Evolutionary conservation across 305 asterid genomes (phyloP).

Genomic region (Rubia balearica): DNA sequence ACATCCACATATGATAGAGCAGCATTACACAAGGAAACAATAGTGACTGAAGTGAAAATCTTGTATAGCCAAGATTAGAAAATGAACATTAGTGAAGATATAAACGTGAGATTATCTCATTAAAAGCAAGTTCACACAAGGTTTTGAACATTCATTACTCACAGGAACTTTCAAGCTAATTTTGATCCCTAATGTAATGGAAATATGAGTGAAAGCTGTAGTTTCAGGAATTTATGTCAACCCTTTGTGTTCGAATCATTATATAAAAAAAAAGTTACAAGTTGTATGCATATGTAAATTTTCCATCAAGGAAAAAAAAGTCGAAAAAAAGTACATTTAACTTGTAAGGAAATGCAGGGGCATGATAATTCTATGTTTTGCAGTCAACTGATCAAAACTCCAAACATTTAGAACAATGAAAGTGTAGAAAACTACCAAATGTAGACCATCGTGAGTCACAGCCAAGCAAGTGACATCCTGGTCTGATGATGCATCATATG

Average conservation of each 20-base stretch:
- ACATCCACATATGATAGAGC: background rate
- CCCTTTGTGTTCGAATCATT: background rate
- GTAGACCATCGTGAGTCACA: conserved; percentile 13
- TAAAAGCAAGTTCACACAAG: background rate
- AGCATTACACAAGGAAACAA: background rate
- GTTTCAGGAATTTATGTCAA: background rate
- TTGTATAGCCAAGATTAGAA: background rate
- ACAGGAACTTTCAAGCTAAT: background rate
- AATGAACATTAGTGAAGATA: background rate
- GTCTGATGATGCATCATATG: conserved; percentile 13
- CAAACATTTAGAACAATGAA: background rate
- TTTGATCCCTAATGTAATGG: background rate
- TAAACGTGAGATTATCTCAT: background rate
- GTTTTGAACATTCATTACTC: background rate
- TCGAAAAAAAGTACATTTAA: background rate
- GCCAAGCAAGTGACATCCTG: conserved; percentile 14
- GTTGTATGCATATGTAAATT: background rate
- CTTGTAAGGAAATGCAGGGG: background rate
- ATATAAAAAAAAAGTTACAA: background rate
- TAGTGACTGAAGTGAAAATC: background rate
- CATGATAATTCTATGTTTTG: background rate
- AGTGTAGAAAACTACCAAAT: conserved; percentile 18
- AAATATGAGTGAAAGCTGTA: background rate
- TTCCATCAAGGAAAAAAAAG: background rate
- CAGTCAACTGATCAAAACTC: conserved; percentile 1